A percentile compares a stretch with the other conserved stretches of the same genome.
Evolutionary conservation across 2,329 filamentous ascomycete genomes (phyloP).

Genomic region (Zymoseptoria tritici): DNA sequence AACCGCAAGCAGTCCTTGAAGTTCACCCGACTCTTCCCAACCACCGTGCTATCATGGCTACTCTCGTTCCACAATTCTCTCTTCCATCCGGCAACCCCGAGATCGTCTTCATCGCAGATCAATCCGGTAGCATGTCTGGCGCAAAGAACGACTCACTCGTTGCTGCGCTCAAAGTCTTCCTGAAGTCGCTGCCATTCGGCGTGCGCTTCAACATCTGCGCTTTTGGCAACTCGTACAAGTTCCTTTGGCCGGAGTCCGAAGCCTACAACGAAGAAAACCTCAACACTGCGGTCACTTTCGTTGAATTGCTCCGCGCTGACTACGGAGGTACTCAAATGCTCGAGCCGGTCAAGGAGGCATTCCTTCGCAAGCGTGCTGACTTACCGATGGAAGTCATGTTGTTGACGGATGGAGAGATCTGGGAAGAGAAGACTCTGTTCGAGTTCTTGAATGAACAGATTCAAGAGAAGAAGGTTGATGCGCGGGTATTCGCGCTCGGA

Average conservation of each 20-base stretch:
- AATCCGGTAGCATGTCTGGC: conserved; percentile 58
- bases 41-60: conserved; percentile 62
- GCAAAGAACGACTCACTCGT: conserved; percentile 47
- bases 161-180: conserved; percentile 53
- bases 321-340: conserved; percentile 51
- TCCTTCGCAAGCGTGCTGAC: conserved; percentile 41
- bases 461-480: conserved; percentile 33
- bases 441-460: conserved; percentile 41
- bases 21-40: conserved; percentile 53
- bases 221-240: conserved; percentile 47
- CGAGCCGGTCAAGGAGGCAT: conserved; percentile 39
- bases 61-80: conserved; percentile 44
- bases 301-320: conserved; percentile 37
- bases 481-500: conserved; percentile 52
- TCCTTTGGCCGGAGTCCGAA: conserved; percentile 44
- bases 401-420: conserved; percentile 51
- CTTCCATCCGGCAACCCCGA: conserved; percentile 42
- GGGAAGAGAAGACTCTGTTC: conserved; percentile 44
- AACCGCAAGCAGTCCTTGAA: conserved; percentile 60
- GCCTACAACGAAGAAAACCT: conserved; percentile 42
- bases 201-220: conserved; percentile 64
- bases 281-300: conserved; percentile 37
- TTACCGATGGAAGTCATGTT: conserved; percentile 48
- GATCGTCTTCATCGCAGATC: conserved; percentile 65
- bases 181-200: conserved; percentile 58